phyloP scores from a whole-genome alignment of 129 eudicot genomes.

The sunflower (Helianthus annuus) region DNA sequence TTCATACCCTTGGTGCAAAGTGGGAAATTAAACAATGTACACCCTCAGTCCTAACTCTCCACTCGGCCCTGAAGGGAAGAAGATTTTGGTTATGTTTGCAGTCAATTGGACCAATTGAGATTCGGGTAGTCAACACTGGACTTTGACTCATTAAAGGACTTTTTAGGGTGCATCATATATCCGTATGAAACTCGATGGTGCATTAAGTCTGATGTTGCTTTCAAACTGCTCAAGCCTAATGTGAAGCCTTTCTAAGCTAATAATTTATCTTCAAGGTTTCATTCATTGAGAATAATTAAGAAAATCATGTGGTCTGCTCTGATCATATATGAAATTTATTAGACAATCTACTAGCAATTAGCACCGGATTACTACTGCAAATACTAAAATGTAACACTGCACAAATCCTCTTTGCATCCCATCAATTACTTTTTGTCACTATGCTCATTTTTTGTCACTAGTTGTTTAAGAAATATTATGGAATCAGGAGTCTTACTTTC shows the following conservation, averaged over 20 bases:
- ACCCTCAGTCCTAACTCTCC: conserved; percentile 20
- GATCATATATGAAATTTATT: no score
- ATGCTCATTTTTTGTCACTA: no score
- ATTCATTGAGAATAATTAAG: no score
- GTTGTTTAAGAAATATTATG: no score
- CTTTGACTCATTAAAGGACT: conserved; percentile 79
- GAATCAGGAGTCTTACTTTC: no score
- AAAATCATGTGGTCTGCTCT: no score
- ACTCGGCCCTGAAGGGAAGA: conserved; percentile 47
- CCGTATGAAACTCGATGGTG: conserved; percentile 88
- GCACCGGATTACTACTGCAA: no score
- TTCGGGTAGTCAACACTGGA: conserved; percentile 70
- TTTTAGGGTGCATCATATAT: conserved; percentile 77
- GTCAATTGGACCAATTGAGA: conserved; percentile 88
- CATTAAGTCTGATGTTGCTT: conserved; percentile 62
- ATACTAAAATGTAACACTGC: no score
- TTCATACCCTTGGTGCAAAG: conserved; percentile 51
- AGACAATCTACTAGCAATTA: no score
- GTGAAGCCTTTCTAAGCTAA: conserved; percentile 29
- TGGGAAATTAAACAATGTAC: conserved; percentile 64
- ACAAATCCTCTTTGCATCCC: no score
- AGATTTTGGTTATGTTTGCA: conserved; percentile 63
- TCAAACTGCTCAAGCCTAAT: conserved; percentile 48
- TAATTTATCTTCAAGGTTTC: conserved; percentile 5
- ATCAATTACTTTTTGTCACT: no score